Percentiles rank a stretch among this genome's conserved stretches.
Evolutionary conservation across 1,284 basidiomycete species (phyloP).

Genomic region (Volvariella surrecta): DNA sequence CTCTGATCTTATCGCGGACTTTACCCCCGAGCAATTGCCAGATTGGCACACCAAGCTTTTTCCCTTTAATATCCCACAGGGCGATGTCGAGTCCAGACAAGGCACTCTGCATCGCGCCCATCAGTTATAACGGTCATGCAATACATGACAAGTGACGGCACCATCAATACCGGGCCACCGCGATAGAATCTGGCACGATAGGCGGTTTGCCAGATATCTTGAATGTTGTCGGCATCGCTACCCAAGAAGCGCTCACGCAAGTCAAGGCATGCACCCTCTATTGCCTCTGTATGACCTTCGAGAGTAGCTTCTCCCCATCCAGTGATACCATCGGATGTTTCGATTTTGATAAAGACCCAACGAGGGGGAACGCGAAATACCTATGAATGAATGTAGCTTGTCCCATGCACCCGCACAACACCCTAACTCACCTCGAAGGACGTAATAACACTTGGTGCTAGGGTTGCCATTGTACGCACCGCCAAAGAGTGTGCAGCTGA

Average conservation of each 20-base stretch:
- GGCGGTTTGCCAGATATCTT: conserved; percentile 64
- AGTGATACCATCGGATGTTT: conserved; percentile 57
- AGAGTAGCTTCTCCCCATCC: conserved; percentile 68
- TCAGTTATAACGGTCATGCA: not conserved
- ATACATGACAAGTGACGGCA: conserved; percentile 13
- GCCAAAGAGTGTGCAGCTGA: not conserved
- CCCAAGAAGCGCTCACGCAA: conserved; percentile 57
- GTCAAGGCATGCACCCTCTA: conserved; percentile 64
- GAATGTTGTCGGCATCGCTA: conserved; percentile 61
- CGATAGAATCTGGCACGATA: conserved; percentile 67
- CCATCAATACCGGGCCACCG: conserved; percentile 70
- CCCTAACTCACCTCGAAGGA: conserved; percentile 3
- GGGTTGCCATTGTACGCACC: not conserved
- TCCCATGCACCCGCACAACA: not conserved
- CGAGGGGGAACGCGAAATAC: conserved; percentile 65
- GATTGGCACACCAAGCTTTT: conserved; percentile 66
- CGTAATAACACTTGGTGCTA: conserved; percentile 13
- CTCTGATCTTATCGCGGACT: conserved; percentile 49
- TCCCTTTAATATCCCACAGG: conserved; percentile 75
- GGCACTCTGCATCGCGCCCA: conserved; percentile 19
- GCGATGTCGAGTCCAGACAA: conserved; percentile 34
- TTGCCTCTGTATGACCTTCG: conserved; percentile 69
- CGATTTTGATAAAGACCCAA: conserved; percentile 72
- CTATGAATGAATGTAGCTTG: conserved; percentile 17
- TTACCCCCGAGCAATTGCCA: conserved; percentile 72